Base-by-base conservation (phyloP, 2,329 filamentous ascomycete species). In the Alternaria atra region DNA sequence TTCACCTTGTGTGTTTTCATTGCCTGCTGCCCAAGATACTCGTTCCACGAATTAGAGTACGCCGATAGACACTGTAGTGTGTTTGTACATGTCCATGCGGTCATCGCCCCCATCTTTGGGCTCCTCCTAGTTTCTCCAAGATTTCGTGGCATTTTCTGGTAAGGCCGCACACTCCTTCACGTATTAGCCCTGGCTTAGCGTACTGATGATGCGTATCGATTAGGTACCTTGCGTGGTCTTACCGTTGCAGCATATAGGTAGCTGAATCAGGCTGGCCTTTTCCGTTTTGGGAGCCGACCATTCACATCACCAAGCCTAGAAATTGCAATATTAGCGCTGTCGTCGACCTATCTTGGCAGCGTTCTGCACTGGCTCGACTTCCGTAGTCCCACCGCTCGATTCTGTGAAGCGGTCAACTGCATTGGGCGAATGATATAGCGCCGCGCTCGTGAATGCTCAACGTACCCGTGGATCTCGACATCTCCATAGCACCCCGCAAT, bases 31-130 rank as follows among this genome's bases (percentile, higher is more conserved):
- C 42, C 51, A 68, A 34, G 51, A 23, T 50, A 63, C 57, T 63
- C 55, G 61, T 63, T 68, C 54, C 66, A 72, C 73, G 66, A 68
- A 43, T 64, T 60, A 58, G 52, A 51, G 66, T 5, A 27, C 57
- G 55, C 68, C 67, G 58, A 65, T 52, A 52, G 53, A 55, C 58
- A 30, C 35, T 27, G 61, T 70, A 76, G 72, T 69, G 68, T 74
- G 73, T 76, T 77, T 76, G 74, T 70, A 58, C 53, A 8, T 70
- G 69, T 64, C 58, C 68, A 69, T 71, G 66, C 64, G 63, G 67
- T 55, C 66, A 65, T 65, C 58, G 52, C 55, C 52, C 61, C 58
- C 64, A 56, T 53, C 54, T 55, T 57, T 48, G 43, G 43, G 37
- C 54, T 52, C 55, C 54, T 48, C 52, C 60, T 55, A 63, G 54